Evolutionary conservation across 2,329 filamentous ascomycete species (phyloP), one percentile per base, ranked within the genome.

Genomic region (Cordyceps pruinosa): DNA sequence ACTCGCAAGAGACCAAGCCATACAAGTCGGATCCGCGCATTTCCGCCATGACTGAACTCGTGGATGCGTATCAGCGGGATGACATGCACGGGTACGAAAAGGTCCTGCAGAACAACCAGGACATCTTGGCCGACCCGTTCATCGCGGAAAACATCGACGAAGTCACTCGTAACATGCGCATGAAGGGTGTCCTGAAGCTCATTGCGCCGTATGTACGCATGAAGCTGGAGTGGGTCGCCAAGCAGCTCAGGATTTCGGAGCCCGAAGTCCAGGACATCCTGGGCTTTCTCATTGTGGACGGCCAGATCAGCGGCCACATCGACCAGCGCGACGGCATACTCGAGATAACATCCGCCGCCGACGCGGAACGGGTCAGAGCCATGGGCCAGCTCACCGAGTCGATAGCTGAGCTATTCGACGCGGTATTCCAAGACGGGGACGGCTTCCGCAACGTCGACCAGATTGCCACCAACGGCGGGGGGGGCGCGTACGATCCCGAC

Each of bases 141-240:
- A 99, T 99, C 65, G 93, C 93, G 28, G 94, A 97, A 74, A 97
- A 99, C 70, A 99, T 99, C 64, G 94, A 97, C 72, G 94, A 99
- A 74, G 93, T 99, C 58, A 99, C 93, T 53, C 89, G 94, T 44
- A 97, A 94, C 72, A 96, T 99, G 88, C 89, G 94, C 56, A 97
- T 92, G 63, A 97, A 97, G 78, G 93, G 92, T 1, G 86, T 97
- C 10, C 76, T 96, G 61, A 96, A 94, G 74, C 79, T 97, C 25
- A 94, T 97, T 61, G 91, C 91, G 5, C 94, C 94, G 0, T 99
- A 97, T 76, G 95, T 90, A 6, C 86, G 91, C 52, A 96, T 97
- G 82, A 90, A 88, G 61, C 77, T 97, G 25, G 78, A 79, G 21
- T 96, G 95, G 79, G 90, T 99, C 64, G 91, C 91, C 28, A 86